Evolutionary conservation across 129 eudicot genomes (phyloP).

Genomic region (Lonicera japonica): DNA sequence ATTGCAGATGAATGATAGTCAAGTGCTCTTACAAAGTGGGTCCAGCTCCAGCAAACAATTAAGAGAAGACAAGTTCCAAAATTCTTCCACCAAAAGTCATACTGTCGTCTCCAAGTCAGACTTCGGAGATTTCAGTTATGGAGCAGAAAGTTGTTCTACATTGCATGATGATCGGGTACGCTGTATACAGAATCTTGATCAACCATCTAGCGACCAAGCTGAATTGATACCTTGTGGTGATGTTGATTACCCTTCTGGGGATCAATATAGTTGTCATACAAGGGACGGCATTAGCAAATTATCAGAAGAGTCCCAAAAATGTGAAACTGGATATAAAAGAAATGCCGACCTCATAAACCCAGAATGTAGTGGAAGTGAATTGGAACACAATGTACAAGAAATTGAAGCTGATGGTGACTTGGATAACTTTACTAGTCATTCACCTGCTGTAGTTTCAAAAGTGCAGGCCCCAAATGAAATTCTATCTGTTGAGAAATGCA

Average conservation of each 20-base stretch:
- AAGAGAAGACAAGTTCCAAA: constrained; percentile 16
- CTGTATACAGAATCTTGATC: constrained; percentile 25
- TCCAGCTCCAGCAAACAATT: constrained; percentile 8
- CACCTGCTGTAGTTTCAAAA: constrained; percentile 5
- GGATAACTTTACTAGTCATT: not conserved
- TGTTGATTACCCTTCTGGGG: not conserved
- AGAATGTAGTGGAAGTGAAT: not conserved
- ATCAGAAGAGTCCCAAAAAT: not conserved
- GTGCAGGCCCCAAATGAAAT: not conserved
- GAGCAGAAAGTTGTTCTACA: constrained; percentile 9
- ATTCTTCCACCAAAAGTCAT: constrained; percentile 1
- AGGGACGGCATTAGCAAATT: not conserved
- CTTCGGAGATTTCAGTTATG: constrained; percentile 8
- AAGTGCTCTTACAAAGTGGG: constrained; percentile 13
- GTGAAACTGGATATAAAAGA: constrained; percentile 1
- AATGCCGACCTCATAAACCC: not conserved
- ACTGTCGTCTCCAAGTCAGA: constrained; percentile 8
- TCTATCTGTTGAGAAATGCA: not conserved
- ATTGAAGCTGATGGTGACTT: not conserved
- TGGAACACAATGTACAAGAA: constrained; percentile 5
- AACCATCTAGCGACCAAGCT: constrained; percentile 14
- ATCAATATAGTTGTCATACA: not conserved
- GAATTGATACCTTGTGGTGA: constrained; percentile 1
- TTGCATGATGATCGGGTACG: constrained; percentile 1
- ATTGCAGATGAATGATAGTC: constrained; percentile 13